These are phyloP conservation scores for Stylonectria norvegica DNA, from an alignment of 2,329 filamentous ascomycete genomes.

Conservation along the genomic window DNA sequence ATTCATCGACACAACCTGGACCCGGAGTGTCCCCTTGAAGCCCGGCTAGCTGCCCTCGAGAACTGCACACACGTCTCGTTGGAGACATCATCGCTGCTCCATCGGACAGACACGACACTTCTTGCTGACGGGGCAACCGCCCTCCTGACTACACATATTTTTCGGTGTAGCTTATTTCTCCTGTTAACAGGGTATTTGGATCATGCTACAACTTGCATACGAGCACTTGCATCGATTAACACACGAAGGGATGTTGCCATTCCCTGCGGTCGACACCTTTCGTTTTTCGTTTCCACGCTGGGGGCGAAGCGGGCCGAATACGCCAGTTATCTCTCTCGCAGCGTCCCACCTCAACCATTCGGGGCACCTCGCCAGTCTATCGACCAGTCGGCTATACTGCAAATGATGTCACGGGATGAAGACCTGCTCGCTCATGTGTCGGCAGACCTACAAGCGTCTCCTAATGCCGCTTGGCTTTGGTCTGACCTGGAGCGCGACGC, in stretches of 20 bases:
- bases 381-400: constrained; percentile 31
- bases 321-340: constrained; percentile 35
- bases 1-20: constrained; percentile 87
- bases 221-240: constrained; percentile 67
- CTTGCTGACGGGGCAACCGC: constrained; percentile 64
- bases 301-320: constrained; percentile 52
- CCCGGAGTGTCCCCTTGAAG: constrained; percentile 62
- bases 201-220: constrained; percentile 68
- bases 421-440: constrained; percentile 85
- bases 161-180: constrained; percentile 79
- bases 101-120: constrained; percentile 59
- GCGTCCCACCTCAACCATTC: constrained; percentile 31
- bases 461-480: constrained; percentile 83
- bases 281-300: constrained; percentile 73
- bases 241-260: constrained; percentile 68
- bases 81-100: constrained; percentile 75
- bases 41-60: constrained; percentile 69
- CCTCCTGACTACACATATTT: constrained; percentile 78
- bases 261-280: constrained; percentile 75
- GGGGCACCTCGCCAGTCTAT: constrained; percentile 29
- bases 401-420: constrained; percentile 60
- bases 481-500: constrained; percentile 53
- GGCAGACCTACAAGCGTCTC: constrained; percentile 78
- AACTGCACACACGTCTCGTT: constrained; percentile 71
- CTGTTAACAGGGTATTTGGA: constrained; percentile 71